These are phyloP conservation scores for Pyrenophora tritici-repentis DNA, from an alignment of 2,329 filamentous ascomycete genomes.

Conservation along the genomic window DNA sequence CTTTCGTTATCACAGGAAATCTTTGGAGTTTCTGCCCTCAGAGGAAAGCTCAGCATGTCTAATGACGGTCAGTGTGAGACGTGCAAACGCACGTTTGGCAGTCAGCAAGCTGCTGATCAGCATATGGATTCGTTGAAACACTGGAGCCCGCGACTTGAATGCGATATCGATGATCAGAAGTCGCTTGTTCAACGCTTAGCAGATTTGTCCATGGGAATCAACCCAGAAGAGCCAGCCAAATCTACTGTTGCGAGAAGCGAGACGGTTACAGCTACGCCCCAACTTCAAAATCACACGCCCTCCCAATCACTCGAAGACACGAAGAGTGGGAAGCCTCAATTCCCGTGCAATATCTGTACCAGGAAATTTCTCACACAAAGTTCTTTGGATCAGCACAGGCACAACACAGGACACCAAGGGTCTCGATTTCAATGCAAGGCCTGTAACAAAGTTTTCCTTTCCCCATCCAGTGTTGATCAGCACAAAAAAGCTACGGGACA, in stretches of 20 bases:
- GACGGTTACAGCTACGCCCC: no score
- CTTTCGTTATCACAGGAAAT: not conserved
- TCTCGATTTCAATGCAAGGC: conserved; percentile 3
- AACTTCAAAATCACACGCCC: no score
- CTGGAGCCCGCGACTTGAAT: conserved; percentile 18
- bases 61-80: conserved; percentile 16
- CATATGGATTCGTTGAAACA: conserved; percentile 21
- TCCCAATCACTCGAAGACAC: no score
- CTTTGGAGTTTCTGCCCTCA: not conserved
- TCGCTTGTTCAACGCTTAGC: not conserved
- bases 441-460: no score
- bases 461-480: no score
- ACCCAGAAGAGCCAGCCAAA: no score
- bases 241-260: no score
- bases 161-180: conserved; percentile 17
- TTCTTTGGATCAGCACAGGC: no score
- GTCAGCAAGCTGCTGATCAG: conserved; percentile 8
- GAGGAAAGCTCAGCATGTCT: not conserved
- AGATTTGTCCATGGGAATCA: not conserved
- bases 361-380: no score
- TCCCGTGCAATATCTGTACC: conserved; percentile 2
- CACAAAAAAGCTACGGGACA: not conserved
- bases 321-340: no score
- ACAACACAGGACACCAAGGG: not conserved
- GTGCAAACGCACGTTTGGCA: conserved; percentile 15